Base-by-base conservation (phyloP, 805 yeast genomes). In the Hanseniaspora clermontiae region DNA sequence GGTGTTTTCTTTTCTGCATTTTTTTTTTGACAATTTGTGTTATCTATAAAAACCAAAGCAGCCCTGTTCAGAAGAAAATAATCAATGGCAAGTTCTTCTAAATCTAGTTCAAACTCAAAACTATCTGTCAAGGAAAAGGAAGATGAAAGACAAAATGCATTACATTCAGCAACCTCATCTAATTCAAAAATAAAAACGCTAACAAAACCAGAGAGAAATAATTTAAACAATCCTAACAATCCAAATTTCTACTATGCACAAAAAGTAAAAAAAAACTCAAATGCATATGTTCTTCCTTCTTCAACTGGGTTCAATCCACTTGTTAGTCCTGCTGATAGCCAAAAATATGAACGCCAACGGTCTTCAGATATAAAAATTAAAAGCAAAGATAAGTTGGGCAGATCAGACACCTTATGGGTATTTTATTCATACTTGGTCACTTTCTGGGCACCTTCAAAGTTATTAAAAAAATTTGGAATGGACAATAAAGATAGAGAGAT, bases 361-460 rank as follows among this genome's bases (percentile, higher is more conserved):
- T 47, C 40, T 19, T 62, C 62, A 10, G 57, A 60, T 49, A 43
- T 62, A 31, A 48, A 54, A 8, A 27, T 3, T 9, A 17, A 12
- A 10, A 17, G 14, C 27, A 12, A 36, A 20, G 42, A 51, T 27
- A 48, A 60, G 43, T 43, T 62, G 53, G 57, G 60, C 43, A 29
- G 49, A 45, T 31, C 61, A 19, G 61, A 67, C 57, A 66, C 79
- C 56, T 56, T 78, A n/a, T 93, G 98, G 98, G 78, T 79, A 61
- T 70, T 81, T 0, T 93, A 88, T 70, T 89, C 96, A 67, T 80
- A 81, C 61, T 62, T 78, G 9, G 71, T 93, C 38, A 90, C 98
- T 0, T 88, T 88, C 68, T 91, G 96, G 93, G 95, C 95, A 2
- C 95, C 97, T 1, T 78, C 84, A 2, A 83, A 89, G 0, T 60